A percentile compares a stretch with the other conserved stretches of the same genome.
These are phyloP conservation scores for Eucalyptus regnans DNA, from an alignment of 345 rosid species.

Conservation along the genomic window DNA sequence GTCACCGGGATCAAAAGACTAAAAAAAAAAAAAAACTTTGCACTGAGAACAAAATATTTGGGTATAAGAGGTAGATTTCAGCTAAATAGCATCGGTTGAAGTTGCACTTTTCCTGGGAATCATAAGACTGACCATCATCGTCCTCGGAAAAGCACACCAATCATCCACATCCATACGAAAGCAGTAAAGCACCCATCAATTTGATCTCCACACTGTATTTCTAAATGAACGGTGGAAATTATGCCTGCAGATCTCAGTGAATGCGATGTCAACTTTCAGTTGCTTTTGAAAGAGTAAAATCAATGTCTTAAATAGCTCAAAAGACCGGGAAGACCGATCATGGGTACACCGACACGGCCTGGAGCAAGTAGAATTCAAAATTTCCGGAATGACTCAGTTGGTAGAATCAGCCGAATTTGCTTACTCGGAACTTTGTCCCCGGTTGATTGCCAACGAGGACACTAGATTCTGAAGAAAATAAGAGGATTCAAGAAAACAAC, in stretches of 20 bases:
- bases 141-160: neutral
- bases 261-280: neutral
- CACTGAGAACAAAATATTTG: neutral
- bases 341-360: neutral
- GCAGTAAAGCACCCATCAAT: neutral
- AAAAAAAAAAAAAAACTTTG: accelerated
- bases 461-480: no score
- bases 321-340: neutral
- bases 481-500: no score
- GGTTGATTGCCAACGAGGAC: neutral
- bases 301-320: neutral
- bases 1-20: neutral
- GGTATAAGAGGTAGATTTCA: neutral
- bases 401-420: no score
- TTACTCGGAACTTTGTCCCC: neutral
- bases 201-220: neutral
- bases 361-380: neutral
- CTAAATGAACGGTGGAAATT: neutral
- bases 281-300: neutral
- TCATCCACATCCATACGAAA: neutral
- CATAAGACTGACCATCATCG: neutral
- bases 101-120: neutral
- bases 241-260: neutral
- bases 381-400: neutral
- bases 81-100: no score